Evolutionary conservation across 495 filamentous ascomycete species (phyloP).

Genomic region (Staphylotrichum tortipilum): DNA sequence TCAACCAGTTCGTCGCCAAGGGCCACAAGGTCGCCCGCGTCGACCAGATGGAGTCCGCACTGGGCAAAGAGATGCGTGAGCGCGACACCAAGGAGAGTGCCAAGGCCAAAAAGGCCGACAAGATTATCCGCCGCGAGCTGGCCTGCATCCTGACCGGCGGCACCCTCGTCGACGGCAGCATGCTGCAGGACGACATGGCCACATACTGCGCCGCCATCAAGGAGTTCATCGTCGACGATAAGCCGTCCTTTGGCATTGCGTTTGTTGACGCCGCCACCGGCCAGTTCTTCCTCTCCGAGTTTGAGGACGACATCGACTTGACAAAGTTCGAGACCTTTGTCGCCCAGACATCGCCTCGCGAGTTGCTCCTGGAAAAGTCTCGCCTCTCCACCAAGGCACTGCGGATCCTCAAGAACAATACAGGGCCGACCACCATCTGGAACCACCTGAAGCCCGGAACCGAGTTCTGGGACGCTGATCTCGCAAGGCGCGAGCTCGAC

Average conservation of each 20-base stretch:
- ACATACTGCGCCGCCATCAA: slow-evolving; percentile 96
- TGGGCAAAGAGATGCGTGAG: slow-evolving; percentile 98
- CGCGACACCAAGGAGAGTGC: slow-evolving; percentile 58
- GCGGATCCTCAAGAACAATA: slow-evolving; percentile 96
- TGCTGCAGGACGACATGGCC: slow-evolving; percentile 98
- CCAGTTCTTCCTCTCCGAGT: slow-evolving; percentile 87
- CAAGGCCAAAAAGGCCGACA: slow-evolving; percentile 62
- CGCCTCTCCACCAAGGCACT: slow-evolving; percentile 72
- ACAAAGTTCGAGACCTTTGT: slow-evolving; percentile 98
- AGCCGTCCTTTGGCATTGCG: slow-evolving; percentile 79
- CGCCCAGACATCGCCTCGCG: slow-evolving; percentile 83
- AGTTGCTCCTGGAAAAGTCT: slow-evolving; percentile 85
- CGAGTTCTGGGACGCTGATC: slow-evolving; percentile 88
- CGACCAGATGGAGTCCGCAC: slow-evolving; percentile 88
- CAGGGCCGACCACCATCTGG: slow-evolving; percentile 86
- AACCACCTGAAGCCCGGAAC: slow-evolving; percentile 80
- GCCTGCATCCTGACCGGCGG: slow-evolving; percentile 84
- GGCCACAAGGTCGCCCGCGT: slow-evolving; percentile 94
- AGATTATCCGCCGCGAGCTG: slow-evolving; percentile 87
- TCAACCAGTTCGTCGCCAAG: slow-evolving; percentile 89
- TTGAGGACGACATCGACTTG: slow-evolving; percentile 84
- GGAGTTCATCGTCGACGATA: slow-evolving; percentile 65
- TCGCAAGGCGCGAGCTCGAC: slow-evolving; percentile 73
- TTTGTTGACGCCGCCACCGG: slow-evolving; percentile 96
- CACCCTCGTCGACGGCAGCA: slow-evolving; percentile 87